Conservation (phyloP, 2,329 filamentous ascomycete species). For the Graphiopsis chlorocephala region DNA sequence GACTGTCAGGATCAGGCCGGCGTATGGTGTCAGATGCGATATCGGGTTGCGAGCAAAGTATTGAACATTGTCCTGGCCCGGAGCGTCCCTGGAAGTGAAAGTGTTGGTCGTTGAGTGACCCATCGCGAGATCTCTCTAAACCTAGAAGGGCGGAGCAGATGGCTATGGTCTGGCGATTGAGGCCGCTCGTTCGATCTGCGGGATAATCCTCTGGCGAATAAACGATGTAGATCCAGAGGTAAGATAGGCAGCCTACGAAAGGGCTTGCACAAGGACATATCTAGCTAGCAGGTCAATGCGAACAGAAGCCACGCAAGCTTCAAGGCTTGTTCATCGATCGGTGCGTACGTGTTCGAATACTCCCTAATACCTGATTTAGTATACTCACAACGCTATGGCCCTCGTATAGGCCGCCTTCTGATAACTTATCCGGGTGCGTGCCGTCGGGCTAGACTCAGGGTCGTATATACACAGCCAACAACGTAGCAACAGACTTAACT, state of each 20-base stretch:
- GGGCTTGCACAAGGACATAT: neutral
- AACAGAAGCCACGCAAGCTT: neutral
- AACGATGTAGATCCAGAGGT: too few relatives aligned
- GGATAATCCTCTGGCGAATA: neutral
- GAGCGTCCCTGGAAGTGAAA: too few relatives aligned
- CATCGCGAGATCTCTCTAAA: neutral
- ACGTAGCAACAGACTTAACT: too few relatives aligned
- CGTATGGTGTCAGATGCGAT: constrained; percentile 18
- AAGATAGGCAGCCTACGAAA: neutral
- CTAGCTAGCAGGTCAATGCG: neutral
- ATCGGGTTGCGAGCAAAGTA: neutral
- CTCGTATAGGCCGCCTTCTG: neutral
- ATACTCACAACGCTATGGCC: neutral
- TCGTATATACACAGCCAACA: too few relatives aligned
- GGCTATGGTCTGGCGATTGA: too few relatives aligned
- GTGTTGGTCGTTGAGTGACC: too few relatives aligned
- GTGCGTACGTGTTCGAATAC: neutral
- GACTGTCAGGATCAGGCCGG: constrained; percentile 27
- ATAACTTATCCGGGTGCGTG: too few relatives aligned
- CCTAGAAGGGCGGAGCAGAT: too few relatives aligned
- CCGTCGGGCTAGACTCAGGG: too few relatives aligned
- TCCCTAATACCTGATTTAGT: too few relatives aligned
- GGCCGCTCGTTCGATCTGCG: neutral
- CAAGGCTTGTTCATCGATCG: neutral
- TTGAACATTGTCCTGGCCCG: neutral